Percentiles rank a stretch among this genome's conserved stretches.
These are phyloP conservation scores for Puccinia novopanici DNA, from an alignment of 1,284 basidiomycete genomes.

Conservation along the genomic window DNA sequence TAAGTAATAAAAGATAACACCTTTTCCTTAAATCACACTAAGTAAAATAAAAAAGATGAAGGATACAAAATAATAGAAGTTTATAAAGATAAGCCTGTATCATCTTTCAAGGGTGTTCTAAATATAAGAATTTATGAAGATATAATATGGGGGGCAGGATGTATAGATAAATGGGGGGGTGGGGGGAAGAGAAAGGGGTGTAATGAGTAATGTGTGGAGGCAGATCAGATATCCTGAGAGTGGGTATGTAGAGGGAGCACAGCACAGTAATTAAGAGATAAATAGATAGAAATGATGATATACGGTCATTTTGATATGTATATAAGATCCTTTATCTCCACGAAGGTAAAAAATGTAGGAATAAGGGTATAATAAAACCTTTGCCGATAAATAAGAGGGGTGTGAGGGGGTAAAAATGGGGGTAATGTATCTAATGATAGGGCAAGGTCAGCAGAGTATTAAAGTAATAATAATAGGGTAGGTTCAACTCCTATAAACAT, in stretches of 20 bases:
- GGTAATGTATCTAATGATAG: no score
- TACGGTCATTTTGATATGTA: conserved; percentile 3
- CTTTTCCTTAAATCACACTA: no score
- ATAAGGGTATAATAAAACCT: not conserved
- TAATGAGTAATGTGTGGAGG: not conserved
- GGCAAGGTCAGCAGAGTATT: no score
- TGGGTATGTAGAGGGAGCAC: not conserved
- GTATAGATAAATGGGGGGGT: conserved; percentile 4
- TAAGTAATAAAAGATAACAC: no score
- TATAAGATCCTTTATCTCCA: not conserved
- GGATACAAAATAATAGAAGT: no score
- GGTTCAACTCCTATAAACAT: no score
- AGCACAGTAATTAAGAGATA: conserved; percentile 1
- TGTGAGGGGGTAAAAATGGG: not conserved
- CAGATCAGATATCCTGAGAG: not conserved
- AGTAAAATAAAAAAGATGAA: no score
- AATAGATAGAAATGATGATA: not conserved
- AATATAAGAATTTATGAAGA: no score
- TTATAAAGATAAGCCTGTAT: no score
- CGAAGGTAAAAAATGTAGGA: not conserved
- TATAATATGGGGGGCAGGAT: not conserved
- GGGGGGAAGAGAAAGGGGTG: not conserved
- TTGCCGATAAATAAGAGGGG: not conserved
- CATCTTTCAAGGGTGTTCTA: no score
- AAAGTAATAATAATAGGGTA: no score